A percentile compares a stretch with the other conserved stretches of the same genome.
phyloP scores from a whole-genome alignment of 1,284 basidiomycete genomes.

The Phlebopus sp. region DNA sequence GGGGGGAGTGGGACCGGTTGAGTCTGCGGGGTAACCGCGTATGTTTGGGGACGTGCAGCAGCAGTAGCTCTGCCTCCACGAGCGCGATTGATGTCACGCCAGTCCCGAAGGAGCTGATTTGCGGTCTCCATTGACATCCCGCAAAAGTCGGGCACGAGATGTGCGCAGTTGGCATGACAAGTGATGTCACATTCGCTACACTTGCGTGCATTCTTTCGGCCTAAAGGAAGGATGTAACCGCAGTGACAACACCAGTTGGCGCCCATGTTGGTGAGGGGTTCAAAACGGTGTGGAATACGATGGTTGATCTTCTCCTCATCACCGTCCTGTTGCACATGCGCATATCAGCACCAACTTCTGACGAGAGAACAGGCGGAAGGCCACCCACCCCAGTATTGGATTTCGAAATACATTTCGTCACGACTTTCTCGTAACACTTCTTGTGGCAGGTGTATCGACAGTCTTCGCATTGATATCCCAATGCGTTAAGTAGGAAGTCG shows the following conservation, averaged over 20 bases:
- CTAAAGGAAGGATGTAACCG: conserved; percentile 96
- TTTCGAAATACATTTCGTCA: conserved; percentile 99
- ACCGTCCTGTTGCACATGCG: conserved; percentile 70
- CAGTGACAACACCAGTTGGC: conserved; percentile 99
- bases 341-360: neutral
- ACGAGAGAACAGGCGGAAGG: conserved; percentile 6
- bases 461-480: conserved; percentile 99
- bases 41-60: conserved; percentile 37
- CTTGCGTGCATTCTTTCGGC: conserved; percentile 93
- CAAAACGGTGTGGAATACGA: conserved; percentile 98
- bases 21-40: conserved; percentile 29
- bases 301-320: conserved; percentile 99
- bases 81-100: conserved; percentile 78
- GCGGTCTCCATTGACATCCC: conserved; percentile 99
- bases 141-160: conserved; percentile 98
- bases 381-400: conserved; percentile 84
- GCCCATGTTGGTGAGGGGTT: conserved; percentile 94
- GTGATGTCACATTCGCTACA: conserved; percentile 97
- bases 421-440: conserved; percentile 98
- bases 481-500: conserved; percentile 95
- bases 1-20: conserved; percentile 29
- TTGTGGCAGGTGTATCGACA: conserved; percentile 99
- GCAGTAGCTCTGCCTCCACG: conserved; percentile 43
- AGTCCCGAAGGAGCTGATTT: conserved; percentile 88
- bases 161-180: conserved; percentile 96